Conservation (phyloP, 2,329 filamentous ascomycete genomes). For the Cladosporium austrohemisphaericum region DNA sequence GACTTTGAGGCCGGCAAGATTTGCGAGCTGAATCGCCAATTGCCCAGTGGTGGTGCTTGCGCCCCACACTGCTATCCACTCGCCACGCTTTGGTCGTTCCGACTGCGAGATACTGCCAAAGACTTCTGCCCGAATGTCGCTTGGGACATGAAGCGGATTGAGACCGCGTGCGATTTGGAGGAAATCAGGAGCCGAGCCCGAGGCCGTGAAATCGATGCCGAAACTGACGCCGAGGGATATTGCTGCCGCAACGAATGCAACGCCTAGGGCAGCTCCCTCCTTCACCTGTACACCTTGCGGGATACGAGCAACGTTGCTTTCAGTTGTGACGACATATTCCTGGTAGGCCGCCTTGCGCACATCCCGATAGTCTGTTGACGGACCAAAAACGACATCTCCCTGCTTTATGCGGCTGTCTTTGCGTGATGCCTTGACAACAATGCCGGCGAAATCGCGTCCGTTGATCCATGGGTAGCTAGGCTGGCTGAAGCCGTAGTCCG, state of each 20-base stretch:
- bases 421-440: conserved; percentile 50
- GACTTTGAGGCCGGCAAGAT: conserved; percentile 61
- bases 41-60: conserved; percentile 70
- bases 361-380: conserved; percentile 72
- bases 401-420: conserved; percentile 48
- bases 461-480: conserved; percentile 65
- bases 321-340: conserved; percentile 62
- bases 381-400: conserved; percentile 59
- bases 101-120: conserved; percentile 50
- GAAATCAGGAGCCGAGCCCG: conserved; percentile 56
- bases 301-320: conserved; percentile 62
- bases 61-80: conserved; percentile 73
- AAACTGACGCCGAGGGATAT: conserved; percentile 66
- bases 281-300: conserved; percentile 52
- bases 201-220: conserved; percentile 59
- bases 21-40: conserved; percentile 64
- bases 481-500: conserved; percentile 68
- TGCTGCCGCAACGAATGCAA: conserved; percentile 67
- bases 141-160: conserved; percentile 48
- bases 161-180: conserved; percentile 48
- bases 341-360: conserved; percentile 69
- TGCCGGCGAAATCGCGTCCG: conserved; percentile 66
- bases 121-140: conserved; percentile 62
- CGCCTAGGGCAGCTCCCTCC: conserved; percentile 61
- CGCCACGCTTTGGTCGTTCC: conserved; percentile 57